Conservation (phyloP, 768 basidiomycete species). For the Vishniacozyma victoriae region DNA sequence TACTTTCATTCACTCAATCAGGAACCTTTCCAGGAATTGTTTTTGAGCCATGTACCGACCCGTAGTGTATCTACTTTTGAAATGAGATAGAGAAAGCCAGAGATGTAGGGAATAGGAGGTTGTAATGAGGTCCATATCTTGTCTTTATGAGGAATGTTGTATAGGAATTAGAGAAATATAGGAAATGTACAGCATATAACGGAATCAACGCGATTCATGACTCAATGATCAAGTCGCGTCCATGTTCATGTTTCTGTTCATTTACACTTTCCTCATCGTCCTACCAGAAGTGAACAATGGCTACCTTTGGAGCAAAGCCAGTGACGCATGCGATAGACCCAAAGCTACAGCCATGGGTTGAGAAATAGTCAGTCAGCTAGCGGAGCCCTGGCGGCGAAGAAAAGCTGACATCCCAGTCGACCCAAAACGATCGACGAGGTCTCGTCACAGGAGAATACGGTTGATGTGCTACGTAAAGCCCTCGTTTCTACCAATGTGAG, state of each 20-base stretch:
- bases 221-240: conserved; percentile 2
- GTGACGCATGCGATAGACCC: conserved; percentile 27
- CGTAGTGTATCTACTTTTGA: conserved; percentile 72
- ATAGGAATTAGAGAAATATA: no score
- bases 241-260: neutral
- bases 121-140: no score
- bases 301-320: conserved; percentile 19
- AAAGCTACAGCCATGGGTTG: conserved; percentile 69
- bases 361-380: conserved; percentile 75
- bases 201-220: no score
- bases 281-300: conserved; percentile 4
- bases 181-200: no score
- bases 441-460: conserved; percentile 93
- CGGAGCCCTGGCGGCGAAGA: neutral
- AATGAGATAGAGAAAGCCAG: conserved; percentile 76
- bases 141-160: no score
- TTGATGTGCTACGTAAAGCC: conserved; percentile 84
- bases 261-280: neutral
- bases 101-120: no score
- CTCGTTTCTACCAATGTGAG: conserved; percentile 83
- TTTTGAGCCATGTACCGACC: conserved; percentile 71
- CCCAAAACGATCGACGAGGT: conserved; percentile 98
- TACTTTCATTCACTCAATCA: conserved; percentile 64
- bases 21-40: conserved; percentile 70
- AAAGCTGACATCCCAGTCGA: conserved; percentile 69